phyloP scores from a whole-genome alignment of 257 asterid genomes.

The Misopates orontium region DNA sequence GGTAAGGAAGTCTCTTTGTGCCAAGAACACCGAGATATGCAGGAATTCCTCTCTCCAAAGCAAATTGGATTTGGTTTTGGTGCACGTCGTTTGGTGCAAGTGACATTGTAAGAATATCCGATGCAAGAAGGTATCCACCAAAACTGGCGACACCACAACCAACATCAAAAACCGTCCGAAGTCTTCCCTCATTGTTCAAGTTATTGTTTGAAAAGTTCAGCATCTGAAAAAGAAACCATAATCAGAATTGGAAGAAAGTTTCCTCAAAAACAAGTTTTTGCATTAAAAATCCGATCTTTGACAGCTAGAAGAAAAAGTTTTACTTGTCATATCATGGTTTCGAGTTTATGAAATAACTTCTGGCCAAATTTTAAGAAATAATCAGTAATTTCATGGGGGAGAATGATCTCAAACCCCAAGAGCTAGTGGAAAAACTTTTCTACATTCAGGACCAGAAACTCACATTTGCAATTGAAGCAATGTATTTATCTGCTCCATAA shows the following conservation, averaged over 20 bases:
- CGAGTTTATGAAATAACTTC: background rate
- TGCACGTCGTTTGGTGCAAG: conserved; percentile 95
- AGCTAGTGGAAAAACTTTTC: conserved; percentile 4
- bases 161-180: conserved; percentile 85
- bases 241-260: conserved; percentile 18
- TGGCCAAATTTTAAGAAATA: too few species aligned
- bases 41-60: conserved; percentile 94
- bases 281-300: too few species aligned
- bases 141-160: conserved; percentile 99
- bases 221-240: conserved; percentile 57
- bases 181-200: conserved; percentile 74
- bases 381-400: too few species aligned
- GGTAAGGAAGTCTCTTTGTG: conserved; percentile 92
- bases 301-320: too few species aligned
- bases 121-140: conserved; percentile 91
- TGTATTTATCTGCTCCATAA: conserved; percentile 90
- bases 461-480: conserved; percentile 88
- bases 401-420: conserved; percentile 5
- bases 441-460: conserved; percentile 22
- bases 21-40: conserved; percentile 98
- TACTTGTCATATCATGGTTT: background rate
- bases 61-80: conserved; percentile 95
- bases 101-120: conserved; percentile 83
- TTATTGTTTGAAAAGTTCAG: conserved; percentile 63
- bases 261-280: too few species aligned